Conservation (phyloP, 2,329 filamentous ascomycete species). For the Neospermospora avenae region DNA sequence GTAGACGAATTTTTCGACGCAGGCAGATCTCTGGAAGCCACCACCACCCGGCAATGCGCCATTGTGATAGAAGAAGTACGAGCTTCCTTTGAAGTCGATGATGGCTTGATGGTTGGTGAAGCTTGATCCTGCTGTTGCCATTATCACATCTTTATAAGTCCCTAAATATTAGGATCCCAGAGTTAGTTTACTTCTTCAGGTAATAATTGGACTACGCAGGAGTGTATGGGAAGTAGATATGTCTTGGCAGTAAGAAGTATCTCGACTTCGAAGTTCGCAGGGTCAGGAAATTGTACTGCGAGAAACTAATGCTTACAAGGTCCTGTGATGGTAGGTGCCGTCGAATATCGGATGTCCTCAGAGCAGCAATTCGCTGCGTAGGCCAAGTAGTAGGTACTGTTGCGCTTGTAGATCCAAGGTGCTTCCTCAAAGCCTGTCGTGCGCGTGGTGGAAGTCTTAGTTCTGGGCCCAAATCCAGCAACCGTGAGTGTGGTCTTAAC, state of each 20-base stretch:
- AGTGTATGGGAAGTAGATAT: no score
- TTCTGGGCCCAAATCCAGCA: not conserved
- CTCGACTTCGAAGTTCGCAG: no score
- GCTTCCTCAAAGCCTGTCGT: not conserved
- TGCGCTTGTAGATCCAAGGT: not conserved
- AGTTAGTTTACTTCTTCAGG: no score
- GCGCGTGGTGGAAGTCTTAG: not conserved
- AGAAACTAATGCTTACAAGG: no score
- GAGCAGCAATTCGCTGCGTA: not conserved
- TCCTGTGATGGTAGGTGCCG: not conserved
- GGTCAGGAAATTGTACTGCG: no score
- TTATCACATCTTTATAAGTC: not conserved
- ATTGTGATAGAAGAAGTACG: not conserved
- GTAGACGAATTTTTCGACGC: not conserved
- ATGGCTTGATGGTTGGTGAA: not conserved
- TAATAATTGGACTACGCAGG: no score
- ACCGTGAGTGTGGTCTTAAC: not conserved
- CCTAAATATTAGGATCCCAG: no score
- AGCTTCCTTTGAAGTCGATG: not conserved
- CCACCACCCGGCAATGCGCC: not conserved
- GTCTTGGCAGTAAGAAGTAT: no score
- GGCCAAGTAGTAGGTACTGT: not conserved
- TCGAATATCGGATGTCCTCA: not conserved
- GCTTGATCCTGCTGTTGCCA: not conserved
- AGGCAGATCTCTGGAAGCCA: not conserved